phyloP scores from a whole-genome alignment of 2,329 filamentous ascomycete genomes.

The Blastomyces gilchristii region DNA sequence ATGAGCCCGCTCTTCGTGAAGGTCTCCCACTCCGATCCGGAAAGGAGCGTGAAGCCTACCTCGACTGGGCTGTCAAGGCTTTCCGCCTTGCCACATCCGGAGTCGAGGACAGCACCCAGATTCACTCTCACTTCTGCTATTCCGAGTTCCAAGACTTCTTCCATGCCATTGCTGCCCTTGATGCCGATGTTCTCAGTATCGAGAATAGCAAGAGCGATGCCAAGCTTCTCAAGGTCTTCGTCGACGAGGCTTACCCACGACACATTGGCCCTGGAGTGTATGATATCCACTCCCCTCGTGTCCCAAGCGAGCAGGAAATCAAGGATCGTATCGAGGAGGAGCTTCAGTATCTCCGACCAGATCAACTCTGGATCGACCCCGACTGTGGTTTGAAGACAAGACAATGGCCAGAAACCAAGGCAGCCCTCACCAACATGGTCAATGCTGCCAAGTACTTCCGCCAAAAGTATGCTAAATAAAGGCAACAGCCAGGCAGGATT shows the following conservation, averaged over 20 bases:
- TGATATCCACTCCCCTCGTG: conserved; percentile 98
- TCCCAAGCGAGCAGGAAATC: conserved; percentile 96
- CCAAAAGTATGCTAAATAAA: conserved; percentile 63
- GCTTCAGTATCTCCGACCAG: conserved; percentile 91
- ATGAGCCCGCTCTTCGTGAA: conserved; percentile 97
- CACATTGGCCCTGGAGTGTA: conserved; percentile 99
- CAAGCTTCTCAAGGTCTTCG: conserved; percentile 97
- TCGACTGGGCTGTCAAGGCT: conserved; percentile 92
- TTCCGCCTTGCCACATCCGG: conserved; percentile 94
- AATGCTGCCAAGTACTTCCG: conserved; percentile 96
- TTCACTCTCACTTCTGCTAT: conserved; percentile 99
- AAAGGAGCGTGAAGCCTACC: conserved; percentile 91
- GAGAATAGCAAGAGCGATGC: conserved; percentile 99
- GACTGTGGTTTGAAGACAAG: conserved; percentile 99
- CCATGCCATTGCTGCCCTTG: conserved; percentile 96
- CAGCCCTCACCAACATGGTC: conserved; percentile 91
- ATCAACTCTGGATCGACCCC: conserved; percentile 99
- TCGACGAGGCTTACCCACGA: conserved; percentile 91
- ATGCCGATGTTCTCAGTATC: conserved; percentile 96
- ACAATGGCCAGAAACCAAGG: conserved; percentile 98
- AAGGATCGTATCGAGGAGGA: conserved; percentile 96
- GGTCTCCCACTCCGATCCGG: conserved; percentile 93
- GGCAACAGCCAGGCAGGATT: background rate
- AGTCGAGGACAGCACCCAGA: conserved; percentile 92
- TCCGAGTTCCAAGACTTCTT: conserved; percentile 99